These are phyloP conservation scores for Teunomyces funiuensis DNA, from an alignment of 805 yeast genomes.

Conservation along the genomic window DNA sequence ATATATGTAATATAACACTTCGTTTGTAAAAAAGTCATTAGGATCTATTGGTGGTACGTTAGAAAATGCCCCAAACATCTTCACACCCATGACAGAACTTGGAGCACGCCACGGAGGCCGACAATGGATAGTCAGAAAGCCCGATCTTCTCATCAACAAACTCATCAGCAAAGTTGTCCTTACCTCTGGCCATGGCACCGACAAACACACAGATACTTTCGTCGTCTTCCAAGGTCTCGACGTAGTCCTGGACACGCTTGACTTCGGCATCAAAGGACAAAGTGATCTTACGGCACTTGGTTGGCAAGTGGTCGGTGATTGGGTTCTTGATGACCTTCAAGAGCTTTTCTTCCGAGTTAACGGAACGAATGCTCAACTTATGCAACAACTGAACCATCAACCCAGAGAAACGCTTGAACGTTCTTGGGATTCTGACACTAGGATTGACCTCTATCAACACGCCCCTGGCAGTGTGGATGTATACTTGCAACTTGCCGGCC, in stretches of 20 bases:
- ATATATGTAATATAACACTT: neutral
- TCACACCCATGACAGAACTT: constrained; percentile 98
- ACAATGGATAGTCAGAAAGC: constrained; percentile 89
- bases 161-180: constrained; percentile 96
- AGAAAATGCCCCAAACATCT: constrained; percentile 89
- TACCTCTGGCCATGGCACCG: constrained; percentile 99
- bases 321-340: constrained; percentile 96
- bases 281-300: constrained; percentile 91
- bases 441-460: constrained; percentile 96
- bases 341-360: constrained; percentile 91
- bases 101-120: constrained; percentile 97
- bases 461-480: constrained; percentile 92
- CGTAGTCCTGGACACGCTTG: constrained; percentile 84
- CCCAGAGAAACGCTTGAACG: constrained; percentile 96
- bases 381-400: constrained; percentile 96
- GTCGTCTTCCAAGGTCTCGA: constrained; percentile 72
- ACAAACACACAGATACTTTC: constrained; percentile 97
- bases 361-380: constrained; percentile 88
- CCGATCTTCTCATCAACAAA: constrained; percentile 95
- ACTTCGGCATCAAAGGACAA: constrained; percentile 90
- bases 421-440: constrained; percentile 94
- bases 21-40: constrained; percentile 1
- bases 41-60: constrained; percentile 9
- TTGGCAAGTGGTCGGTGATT: constrained; percentile 93
- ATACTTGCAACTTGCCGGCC: constrained; percentile 95